These are phyloP conservation scores for Cystobasidium slooffiae DNA, from an alignment of 1,284 basidiomycete genomes.

Conservation along the genomic window DNA sequence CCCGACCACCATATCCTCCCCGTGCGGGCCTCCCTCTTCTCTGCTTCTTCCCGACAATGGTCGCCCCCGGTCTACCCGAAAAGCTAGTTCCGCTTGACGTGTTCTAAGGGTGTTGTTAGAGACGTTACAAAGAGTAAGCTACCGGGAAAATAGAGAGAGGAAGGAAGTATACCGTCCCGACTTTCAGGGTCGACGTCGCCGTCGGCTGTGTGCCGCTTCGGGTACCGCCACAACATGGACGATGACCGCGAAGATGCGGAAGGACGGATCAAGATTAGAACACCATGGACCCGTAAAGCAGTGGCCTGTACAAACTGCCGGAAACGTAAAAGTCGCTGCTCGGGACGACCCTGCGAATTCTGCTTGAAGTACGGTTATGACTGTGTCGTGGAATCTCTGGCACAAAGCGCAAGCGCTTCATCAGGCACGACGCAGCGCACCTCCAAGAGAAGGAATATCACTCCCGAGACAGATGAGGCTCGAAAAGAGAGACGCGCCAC, in stretches of 20 bases:
- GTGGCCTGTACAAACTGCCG: constrained; percentile 5
- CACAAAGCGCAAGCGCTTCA: not conserved
- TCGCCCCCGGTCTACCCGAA: too few species aligned
- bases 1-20: too few species aligned
- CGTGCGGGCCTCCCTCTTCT: too few species aligned
- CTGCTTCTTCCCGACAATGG: too few species aligned
- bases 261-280: not conserved
- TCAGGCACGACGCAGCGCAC: not conserved
- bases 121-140: too few species aligned
- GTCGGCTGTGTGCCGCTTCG: not conserved
- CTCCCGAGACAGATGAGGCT: too few species aligned
- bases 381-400: not conserved
- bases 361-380: not conserved
- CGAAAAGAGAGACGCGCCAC: too few species aligned
- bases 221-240: not conserved
- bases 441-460: too few species aligned
- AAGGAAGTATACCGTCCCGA: too few species aligned
- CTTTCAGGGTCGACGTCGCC: not conserved
- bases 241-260: not conserved
- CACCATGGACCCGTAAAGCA: not conserved
- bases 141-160: too few species aligned
- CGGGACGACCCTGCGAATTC: not conserved
- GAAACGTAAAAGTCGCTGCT: constrained; percentile 4
- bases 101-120: too few species aligned
- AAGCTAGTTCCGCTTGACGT: too few species aligned